A percentile compares a stretch with the other conserved stretches of the same genome.
Conservation (phyloP, 495 filamentous ascomycete species). For the Neurospora intermedia region DNA sequence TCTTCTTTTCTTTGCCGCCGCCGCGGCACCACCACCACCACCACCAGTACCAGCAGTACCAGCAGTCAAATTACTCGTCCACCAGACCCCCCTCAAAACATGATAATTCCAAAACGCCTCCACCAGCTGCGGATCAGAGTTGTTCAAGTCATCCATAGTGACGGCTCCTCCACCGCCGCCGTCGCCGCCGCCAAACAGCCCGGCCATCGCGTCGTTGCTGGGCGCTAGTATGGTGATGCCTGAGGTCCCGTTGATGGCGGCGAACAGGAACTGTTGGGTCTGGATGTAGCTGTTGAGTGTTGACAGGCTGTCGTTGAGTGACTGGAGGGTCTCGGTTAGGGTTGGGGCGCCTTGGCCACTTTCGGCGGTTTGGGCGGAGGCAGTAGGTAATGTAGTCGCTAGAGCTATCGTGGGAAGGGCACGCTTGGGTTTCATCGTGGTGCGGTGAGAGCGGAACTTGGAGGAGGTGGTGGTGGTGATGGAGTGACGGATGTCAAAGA, state of each 20-base stretch:
- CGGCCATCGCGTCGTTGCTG: constrained; percentile 44
- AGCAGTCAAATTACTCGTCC: constrained; percentile 29
- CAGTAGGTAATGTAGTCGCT: background rate
- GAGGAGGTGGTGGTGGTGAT: background rate
- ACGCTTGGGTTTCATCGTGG: background rate
- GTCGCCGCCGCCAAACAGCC: constrained; percentile 18
- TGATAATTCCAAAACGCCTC: constrained; percentile 52
- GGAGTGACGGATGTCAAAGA: background rate
- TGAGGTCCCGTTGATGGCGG: constrained; percentile 27
- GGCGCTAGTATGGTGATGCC: constrained; percentile 60
- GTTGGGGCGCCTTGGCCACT: background rate
- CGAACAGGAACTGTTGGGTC: constrained; percentile 27
- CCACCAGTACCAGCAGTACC: background rate
- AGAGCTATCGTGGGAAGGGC: background rate
- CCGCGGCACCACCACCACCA: background rate
- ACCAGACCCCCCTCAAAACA: constrained; percentile 47
- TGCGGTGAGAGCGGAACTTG: background rate
- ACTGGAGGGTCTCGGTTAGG: constrained; percentile 25
- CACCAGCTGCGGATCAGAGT: constrained; percentile 27
- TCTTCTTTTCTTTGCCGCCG: background rate
- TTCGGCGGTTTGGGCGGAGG: background rate
- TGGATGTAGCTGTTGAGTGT: constrained; percentile 35
- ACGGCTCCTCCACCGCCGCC: background rate
- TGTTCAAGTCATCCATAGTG: constrained; percentile 13
- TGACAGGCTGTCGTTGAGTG: constrained; percentile 29